Evolutionary conservation across 768 basidiomycete species (phyloP), one percentile per base, ranked within the genome.

Genomic region (Grammothele lineata): DNA sequence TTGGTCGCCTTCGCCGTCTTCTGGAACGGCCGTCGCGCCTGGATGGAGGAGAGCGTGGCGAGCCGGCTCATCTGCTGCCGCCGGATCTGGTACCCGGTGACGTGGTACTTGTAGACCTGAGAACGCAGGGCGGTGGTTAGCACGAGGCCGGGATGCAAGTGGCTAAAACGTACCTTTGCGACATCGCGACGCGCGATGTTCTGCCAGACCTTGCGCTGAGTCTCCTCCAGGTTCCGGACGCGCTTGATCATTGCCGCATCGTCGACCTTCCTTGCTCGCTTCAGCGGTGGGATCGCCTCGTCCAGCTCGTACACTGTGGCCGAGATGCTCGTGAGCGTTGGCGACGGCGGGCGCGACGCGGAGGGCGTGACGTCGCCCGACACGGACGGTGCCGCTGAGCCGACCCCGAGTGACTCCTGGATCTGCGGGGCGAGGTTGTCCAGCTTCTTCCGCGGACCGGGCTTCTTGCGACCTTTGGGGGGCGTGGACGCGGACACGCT

Each of bases 121-220:
- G n/a, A n/a, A n/a, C n/a, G n/a, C n/a, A n/a, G n/a, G n/a, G n/a
- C n/a, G n/a, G n/a, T n/a, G n/a, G n/a, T n/a, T n/a, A n/a, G n/a
- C n/a, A n/a, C n/a, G 2, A 25, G 5, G 15, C 8, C 15, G 15
- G 5, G 7, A 22, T 5, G 11, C 10, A 44, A 15, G 40, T 54
- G 8, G 52, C 22, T 12, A 21, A 38, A 26, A 47, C 66, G 48
- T 55, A 87, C 92, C 75, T 89, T 93, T 23, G 84, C 82, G 38
- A 94, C 80, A 57, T 94, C 92, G 56, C 81, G 75, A 53, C 80
- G 75, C 1, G 90, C 92, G 40, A 95, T 92, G 57, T 84, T 89
- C 18, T 82, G 83, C 92, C 92, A 95, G 8, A 92, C 85, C 66
- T 91, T 92, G 48, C 79, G 76, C 68, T 93, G 92, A 0, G 85